These are phyloP conservation scores for Erucastrum elatum DNA, from an alignment of 345 rosid genomes.

Conservation along the genomic window DNA sequence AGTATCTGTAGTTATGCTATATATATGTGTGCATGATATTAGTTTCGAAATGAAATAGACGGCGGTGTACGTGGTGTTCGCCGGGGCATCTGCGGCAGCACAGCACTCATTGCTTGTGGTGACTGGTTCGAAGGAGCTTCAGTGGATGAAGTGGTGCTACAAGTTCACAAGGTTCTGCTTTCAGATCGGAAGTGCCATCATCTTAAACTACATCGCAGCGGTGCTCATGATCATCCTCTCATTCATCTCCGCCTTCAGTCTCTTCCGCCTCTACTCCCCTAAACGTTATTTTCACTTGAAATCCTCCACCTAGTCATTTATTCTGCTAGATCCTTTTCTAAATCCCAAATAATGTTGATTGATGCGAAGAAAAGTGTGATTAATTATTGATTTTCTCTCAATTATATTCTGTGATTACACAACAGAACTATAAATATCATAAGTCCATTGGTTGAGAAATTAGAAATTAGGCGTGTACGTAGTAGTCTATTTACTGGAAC, in stretches of 20 bases:
- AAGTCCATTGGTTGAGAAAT: slow-evolving; percentile 5
- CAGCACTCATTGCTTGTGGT: slow-evolving; percentile 50
- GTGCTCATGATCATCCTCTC: slow-evolving; percentile 32
- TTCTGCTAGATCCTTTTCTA: neutral
- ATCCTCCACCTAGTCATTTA: slow-evolving; percentile 4
- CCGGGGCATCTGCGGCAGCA: slow-evolving; percentile 43
- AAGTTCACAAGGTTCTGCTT: slow-evolving; percentile 65
- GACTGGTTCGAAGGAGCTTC: slow-evolving; percentile 50
- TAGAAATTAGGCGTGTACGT: slow-evolving; percentile 4
- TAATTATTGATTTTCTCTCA: neutral
- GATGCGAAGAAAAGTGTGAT: neutral
- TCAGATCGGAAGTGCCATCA: slow-evolving; percentile 33
- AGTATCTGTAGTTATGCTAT: neutral
- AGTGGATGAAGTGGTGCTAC: slow-evolving; percentile 76
- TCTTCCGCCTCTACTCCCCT: slow-evolving; percentile 70
- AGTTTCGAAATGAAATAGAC: slow-evolving; percentile 33
- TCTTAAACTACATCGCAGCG: neutral
- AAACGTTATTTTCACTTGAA: slow-evolving; percentile 48
- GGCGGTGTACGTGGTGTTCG: slow-evolving; percentile 53
- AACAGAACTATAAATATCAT: neutral
- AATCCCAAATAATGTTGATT: slow-evolving; percentile 6
- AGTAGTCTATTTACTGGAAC: neutral
- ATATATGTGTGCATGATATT: neutral
- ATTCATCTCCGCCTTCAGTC: slow-evolving; percentile 57
- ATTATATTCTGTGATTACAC: neutral